These are phyloP conservation scores for Vitellaria paradoxa DNA, from an alignment of 179 eudicot species.

Conservation along the genomic window DNA sequence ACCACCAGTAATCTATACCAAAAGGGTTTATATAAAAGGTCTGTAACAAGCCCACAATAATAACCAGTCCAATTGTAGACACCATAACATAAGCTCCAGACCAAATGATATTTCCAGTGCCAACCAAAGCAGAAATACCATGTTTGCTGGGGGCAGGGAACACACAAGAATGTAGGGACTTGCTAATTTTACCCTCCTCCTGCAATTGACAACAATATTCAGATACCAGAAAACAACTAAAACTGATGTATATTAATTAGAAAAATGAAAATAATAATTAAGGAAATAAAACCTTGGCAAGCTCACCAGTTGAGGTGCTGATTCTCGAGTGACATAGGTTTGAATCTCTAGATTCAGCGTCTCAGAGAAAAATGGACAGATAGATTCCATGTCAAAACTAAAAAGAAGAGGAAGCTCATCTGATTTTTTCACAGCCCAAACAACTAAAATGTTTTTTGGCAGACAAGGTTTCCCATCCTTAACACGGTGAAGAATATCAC, in stretches of 20 bases:
- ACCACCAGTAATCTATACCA: constrained; percentile 60
- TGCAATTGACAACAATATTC: constrained; percentile 22
- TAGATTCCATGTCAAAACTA: constrained; percentile 55
- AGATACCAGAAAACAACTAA: background rate
- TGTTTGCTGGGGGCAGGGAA: constrained; percentile 30
- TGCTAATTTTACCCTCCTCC: constrained; percentile 54
- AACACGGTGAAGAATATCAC: constrained; percentile 73
- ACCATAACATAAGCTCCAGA: constrained; percentile 66
- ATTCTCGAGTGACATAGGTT: constrained; percentile 83
- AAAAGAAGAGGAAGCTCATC: constrained; percentile 76
- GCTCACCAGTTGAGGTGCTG: constrained; percentile 65
- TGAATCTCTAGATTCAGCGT: constrained; percentile 74
- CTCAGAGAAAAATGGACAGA: constrained; percentile 55
- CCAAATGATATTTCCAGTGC: constrained; percentile 85
- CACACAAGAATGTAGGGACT: constrained; percentile 27
- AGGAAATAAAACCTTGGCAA: background rate
- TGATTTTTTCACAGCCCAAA: constrained; percentile 87
- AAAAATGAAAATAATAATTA: background rate
- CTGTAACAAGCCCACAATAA: constrained; percentile 51
- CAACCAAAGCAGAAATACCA: constrained; percentile 70
- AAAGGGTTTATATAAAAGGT: constrained; percentile 55
- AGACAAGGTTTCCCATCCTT: constrained; percentile 68
- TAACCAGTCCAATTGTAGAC: constrained; percentile 62
- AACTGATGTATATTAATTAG: background rate
- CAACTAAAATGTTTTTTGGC: constrained; percentile 56